Evolutionary conservation across 2,329 filamentous ascomycete species (phyloP).

Genomic region (Aspergillus piperis): DNA sequence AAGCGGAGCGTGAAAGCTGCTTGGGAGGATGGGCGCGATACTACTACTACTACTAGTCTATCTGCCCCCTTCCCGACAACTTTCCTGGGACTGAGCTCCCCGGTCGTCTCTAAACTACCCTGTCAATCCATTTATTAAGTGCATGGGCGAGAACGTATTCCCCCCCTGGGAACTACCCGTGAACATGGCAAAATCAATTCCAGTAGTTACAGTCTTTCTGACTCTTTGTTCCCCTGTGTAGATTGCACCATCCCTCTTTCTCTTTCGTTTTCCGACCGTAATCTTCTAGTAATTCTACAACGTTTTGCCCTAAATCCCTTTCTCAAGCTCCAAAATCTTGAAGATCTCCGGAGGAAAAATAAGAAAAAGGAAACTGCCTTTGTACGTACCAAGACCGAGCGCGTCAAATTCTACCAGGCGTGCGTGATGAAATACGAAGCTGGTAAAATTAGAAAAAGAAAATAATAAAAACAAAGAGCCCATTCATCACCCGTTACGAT

Average conservation of each 20-base stretch:
- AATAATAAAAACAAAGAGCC: neutral
- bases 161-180: neutral
- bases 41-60: too few relatives aligned
- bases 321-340: neutral
- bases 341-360: neutral
- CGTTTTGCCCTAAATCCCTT: neutral
- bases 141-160: neutral
- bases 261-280: neutral
- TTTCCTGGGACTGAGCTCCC: conserved; percentile 1
- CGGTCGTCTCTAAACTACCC: neutral
- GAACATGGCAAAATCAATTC: neutral
- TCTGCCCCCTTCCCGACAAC: neutral
- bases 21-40: neutral
- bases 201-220: neutral
- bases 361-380: neutral
- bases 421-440: neutral
- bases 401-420: neutral
- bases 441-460: neutral
- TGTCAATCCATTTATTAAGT: neutral
- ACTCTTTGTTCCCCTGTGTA: neutral
- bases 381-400: neutral
- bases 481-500: conserved; percentile 3
- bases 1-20: neutral
- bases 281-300: neutral
- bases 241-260: neutral